Percentiles rank a stretch among this genome's conserved stretches.
Evolutionary conservation across 345 rosid species (phyloP).

Genomic region (Citrus mangshanensis): DNA sequence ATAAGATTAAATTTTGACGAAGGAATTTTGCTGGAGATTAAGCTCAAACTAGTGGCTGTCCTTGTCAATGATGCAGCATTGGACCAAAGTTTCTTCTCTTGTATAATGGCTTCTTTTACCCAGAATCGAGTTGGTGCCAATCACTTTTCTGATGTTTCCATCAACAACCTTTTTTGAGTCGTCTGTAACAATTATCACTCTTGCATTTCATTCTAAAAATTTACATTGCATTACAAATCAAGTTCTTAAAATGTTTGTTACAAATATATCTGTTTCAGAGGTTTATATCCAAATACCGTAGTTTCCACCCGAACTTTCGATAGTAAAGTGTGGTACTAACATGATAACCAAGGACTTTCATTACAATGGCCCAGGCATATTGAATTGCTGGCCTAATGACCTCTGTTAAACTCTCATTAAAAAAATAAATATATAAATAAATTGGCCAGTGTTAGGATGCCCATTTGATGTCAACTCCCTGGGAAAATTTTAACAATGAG

Average conservation of each 20-base stretch:
- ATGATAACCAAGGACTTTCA: background rate
- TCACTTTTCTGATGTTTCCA: constrained; percentile 13
- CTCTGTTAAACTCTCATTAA: background rate
- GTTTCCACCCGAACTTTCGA: background rate
- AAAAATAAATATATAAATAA: background rate
- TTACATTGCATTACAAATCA: too few species aligned
- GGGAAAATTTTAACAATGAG: background rate
- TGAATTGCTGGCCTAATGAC: background rate
- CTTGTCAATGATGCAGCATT: constrained; percentile 8
- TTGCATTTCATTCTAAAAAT: background rate
- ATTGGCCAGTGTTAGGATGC: background rate
- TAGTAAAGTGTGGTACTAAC: background rate
- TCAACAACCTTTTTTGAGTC: background rate
- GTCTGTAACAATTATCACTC: background rate
- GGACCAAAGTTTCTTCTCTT: constrained; percentile 6
- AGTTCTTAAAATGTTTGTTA: background rate
- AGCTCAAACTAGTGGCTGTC: constrained; percentile 13
- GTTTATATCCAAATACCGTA: background rate
- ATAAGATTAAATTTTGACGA: background rate
- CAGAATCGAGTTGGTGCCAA: constrained; percentile 10
- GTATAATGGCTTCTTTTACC: constrained; percentile 8
- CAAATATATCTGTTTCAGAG: background rate
- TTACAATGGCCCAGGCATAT: background rate
- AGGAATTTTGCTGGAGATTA: constrained; percentile 2
- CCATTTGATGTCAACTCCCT: background rate